Evolutionary conservation across 305 asterid genomes (phyloP), one percentile per base, ranked within the genome.

Genomic region (Solanum hybrid): DNA sequence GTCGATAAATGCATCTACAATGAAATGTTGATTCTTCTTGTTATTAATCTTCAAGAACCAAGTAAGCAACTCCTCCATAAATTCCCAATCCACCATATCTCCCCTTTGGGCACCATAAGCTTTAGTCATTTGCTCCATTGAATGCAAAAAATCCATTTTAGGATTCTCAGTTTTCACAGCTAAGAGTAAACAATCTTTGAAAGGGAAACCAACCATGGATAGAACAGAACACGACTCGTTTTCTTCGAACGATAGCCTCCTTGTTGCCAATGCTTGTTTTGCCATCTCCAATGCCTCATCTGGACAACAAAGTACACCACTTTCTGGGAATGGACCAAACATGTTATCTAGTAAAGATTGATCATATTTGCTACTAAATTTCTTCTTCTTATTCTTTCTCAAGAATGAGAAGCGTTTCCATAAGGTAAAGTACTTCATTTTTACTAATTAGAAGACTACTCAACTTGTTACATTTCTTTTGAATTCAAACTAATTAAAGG

Each of bases 1-100:
- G 76, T 89, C 90, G 33, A 89, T 31, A 67, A 89, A 89, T 61
- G 90, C 90, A 57, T 33, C 78, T 4, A 81, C 88, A 28, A 89
- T 89, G 24, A 64, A 81, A 89, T 36, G 73, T 13, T 89, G 88
- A 81, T 57, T 80, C 36, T 61, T 80, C 33, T 12, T 81, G 31
- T 37, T 67, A 42, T 89, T 89, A 11, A 89, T 81, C 88, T 31
- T 89, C 81, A 89, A 81, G 88, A 78, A 89, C 90, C 90, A 89
- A 35, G 90, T 36, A 18, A 89, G 81, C 88, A 89, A 89, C 18
- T 81, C 87, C 40, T 89, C 88, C 46, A 89, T 31, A 14, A 73
- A 81, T 9, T 26, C 81, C 90, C 90, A 89, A 89, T 89, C 90
- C 29, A 79, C 87, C 36, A 80, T 79, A 34, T 71, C 82, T 12